Base-by-base conservation (phyloP, 148 eudicot species). In the Euryodendron excelsum region DNA sequence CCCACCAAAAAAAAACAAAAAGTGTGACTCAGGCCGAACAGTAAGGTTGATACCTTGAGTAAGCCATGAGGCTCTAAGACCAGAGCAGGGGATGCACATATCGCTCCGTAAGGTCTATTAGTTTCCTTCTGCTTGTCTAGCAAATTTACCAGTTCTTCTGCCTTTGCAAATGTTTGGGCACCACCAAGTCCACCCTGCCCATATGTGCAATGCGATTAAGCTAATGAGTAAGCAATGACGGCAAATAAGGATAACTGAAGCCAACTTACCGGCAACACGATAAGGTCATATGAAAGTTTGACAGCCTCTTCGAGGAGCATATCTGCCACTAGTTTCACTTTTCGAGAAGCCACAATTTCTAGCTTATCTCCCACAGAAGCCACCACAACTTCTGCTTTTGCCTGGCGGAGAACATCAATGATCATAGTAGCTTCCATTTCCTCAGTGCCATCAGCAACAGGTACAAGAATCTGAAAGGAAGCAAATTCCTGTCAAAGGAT, bases 391-490 rank as follows among this genome's bases (percentile, higher is more conserved):
- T 92, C 87, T 50, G 89, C 92, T 85, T 93, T 86, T 56, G 98
- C 95, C 72, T 95, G 89, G 56, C 96, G 86, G 21, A 96, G 93
- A 62, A 93, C 88, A 77, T 90, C 99, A 45, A 96, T 92, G 50
- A 93, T 90, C n/a, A 87, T 92, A 71, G 90, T 86, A 74, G 98
- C 97, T 86, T 96, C 99, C 99, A 96, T 93, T 81, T 96, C 99
- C 84, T 96, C 99, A 25, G 91, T 81, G 45, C 98, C 98, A 84
- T 91, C 84, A 55, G 99, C 99, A 86, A 96, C 82, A 21, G 97
- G 99, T 18, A 96, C 98, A 69, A 96, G 97, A 84, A 96, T 84
- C 99, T 96, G 81, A 25, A 75, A 69, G 69, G 60, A 36, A 78
- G 69, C 23, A 74, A 68, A 70, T 39, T 59, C 56, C 71, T 20